Evolutionary conservation across 176 grass and related monocot species (phyloP), one percentile per base, ranked within the genome.

Genomic region (Ananas comosus): DNA sequence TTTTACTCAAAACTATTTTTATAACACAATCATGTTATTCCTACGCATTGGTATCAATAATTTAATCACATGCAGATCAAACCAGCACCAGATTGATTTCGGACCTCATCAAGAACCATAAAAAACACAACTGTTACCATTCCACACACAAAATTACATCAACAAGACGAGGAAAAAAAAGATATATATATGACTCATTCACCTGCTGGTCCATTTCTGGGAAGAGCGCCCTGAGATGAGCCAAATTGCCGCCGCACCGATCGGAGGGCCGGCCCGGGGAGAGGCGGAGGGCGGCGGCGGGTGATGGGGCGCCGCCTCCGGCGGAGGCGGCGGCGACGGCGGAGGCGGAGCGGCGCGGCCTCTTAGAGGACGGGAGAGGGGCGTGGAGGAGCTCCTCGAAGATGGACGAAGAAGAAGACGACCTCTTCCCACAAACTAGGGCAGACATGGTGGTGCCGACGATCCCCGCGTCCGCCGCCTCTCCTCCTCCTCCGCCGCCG

Each of bases 351-450:
- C 78, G 85, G 80, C 91, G 85, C 72, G 85, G 61, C 50, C 85
- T 27, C 85, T 96, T 96, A 27, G 91, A 51, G 12, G 88, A 48
- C 52, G 68, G 89, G 76, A 57, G 81, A 67, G 49, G 66, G 51
- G 87, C 76, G 71, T 86, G 85, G 47, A 80, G 85, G 83, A 84
- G 83, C 13, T 96, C 91, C 84, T 96, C 91, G 74, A 96, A 96
- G 91, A 91, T 80, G 73, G 91, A 90, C 78, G 33, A 42, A 42
- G 33, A 42, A 42, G 33, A 42, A 42, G 91, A 87, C 80, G 91
- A 91, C 88, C 91, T 96, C 91, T 96, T 96, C 70, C 91, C 91
- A 76, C 91, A 96, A 68, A 95, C 91, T 96, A 96, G 72, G 88
- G 91, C 88, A 91, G 85, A 91, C 91, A 96, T 96, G 91, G 73